Evolutionary conservation across 2,329 filamentous ascomycete species (phyloP).

Genomic region (Ascochyta fabae): DNA sequence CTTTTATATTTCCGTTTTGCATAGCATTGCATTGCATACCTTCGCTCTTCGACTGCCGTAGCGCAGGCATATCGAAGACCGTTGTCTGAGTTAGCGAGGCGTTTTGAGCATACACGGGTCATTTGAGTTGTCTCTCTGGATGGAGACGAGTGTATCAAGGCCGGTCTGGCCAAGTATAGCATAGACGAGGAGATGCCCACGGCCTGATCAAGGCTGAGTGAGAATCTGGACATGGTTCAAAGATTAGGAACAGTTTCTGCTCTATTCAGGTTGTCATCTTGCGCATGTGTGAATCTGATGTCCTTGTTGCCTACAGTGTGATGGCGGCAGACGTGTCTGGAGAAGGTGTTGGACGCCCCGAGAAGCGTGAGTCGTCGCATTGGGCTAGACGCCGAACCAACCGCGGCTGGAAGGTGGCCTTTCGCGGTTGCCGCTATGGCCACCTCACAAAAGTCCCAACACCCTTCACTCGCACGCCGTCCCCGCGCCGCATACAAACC

Average conservation of each 20-base stretch:
- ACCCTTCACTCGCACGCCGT: constrained; percentile 22
- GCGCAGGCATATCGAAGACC: neutral
- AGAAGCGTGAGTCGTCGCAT: constrained; percentile 28
- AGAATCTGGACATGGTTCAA: neutral
- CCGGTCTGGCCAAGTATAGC: constrained; percentile 3
- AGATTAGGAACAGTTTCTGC: too few species aligned
- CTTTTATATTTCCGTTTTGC: constrained; percentile 1
- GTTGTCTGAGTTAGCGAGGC: constrained; percentile 31
- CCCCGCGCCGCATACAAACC: constrained; percentile 16
- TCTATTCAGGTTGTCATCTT: too few species aligned
- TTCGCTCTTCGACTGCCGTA: neutral
- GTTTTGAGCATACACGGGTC: constrained; percentile 24
- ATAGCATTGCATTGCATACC: constrained; percentile 5
- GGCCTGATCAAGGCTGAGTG: neutral
- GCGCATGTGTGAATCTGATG: too few species aligned
- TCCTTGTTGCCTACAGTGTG: neutral
- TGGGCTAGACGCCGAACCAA: constrained; percentile 26
- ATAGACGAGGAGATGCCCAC: constrained; percentile 39
- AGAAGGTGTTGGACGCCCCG: constrained; percentile 37
- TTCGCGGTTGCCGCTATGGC: constrained; percentile 27
- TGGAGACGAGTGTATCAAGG: neutral
- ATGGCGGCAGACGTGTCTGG: constrained; percentile 24
- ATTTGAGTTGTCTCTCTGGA: neutral
- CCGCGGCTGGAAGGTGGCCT: constrained; percentile 34
- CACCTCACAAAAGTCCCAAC: constrained; percentile 34